phyloP scores from a whole-genome alignment of 495 filamentous ascomycete species.

The Podospora australis region DNA sequence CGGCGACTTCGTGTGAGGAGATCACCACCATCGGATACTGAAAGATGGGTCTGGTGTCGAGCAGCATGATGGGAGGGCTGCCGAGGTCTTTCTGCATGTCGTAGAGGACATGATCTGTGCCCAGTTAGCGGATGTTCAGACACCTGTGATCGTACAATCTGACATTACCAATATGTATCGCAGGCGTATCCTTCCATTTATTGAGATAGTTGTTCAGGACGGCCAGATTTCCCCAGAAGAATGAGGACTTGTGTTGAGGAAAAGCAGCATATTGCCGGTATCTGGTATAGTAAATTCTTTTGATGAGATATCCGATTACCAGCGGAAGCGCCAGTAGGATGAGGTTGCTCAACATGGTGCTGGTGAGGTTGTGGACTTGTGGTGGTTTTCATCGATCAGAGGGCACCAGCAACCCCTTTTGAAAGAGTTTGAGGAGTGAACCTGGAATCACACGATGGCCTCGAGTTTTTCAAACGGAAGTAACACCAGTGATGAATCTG shows the following conservation, averaged over 20 bases:
- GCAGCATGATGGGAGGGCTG: conserved; percentile 21
- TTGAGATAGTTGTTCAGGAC: conserved; percentile 14
- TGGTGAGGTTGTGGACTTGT: too few species aligned
- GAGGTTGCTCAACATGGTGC: conserved; percentile 11
- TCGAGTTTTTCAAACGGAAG: too few species aligned
- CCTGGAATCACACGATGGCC: too few species aligned
- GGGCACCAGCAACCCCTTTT: too few species aligned
- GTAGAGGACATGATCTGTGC: conserved; percentile 15
- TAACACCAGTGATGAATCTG: too few species aligned
- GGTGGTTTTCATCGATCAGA: too few species aligned
- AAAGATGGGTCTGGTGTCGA: conserved; percentile 36
- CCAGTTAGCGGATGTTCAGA: not conserved
- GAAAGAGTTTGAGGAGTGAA: too few species aligned
- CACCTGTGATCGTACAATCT: not conserved
- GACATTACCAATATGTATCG: conserved; percentile 21
- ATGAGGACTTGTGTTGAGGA: conserved; percentile 24
- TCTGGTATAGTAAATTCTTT: conserved; percentile 13
- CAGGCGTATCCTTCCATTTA: conserved; percentile 1
- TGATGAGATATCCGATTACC: conserved; percentile 18
- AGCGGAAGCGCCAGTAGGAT: conserved; percentile 8
- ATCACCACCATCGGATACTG: conserved; percentile 30
- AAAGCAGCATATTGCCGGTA: conserved; percentile 26
- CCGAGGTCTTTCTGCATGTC: conserved; percentile 20
- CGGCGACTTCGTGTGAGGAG: conserved; percentile 37
- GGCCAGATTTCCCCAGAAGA: conserved; percentile 30